Evolutionary conservation across 2,329 filamentous ascomycete species (phyloP).

Genomic region (Ramichloridium luteum): DNA sequence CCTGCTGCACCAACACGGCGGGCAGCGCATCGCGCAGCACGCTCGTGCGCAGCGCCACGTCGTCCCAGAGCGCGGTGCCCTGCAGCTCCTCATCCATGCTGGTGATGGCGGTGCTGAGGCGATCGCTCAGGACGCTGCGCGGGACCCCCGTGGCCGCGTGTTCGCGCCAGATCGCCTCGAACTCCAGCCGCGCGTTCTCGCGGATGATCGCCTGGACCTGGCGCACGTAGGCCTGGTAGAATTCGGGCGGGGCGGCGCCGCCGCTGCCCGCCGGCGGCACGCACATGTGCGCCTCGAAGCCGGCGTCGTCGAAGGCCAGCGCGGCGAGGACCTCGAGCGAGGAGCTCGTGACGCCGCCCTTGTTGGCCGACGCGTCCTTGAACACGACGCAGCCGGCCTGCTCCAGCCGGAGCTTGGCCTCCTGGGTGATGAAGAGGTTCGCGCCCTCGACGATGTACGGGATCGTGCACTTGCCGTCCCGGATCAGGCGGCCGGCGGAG

Average conservation of each 20-base stretch:
- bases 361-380: conserved; percentile 98
- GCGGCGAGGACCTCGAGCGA: conserved; percentile 92
- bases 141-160: conserved; percentile 67
- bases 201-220: conserved; percentile 84
- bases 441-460: conserved; percentile 97
- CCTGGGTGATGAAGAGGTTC: conserved; percentile 97
- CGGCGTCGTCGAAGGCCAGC: conserved; percentile 80
- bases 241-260: conserved; percentile 66
- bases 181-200: conserved; percentile 84
- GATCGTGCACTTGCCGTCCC: conserved; percentile 71
- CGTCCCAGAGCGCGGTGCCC: conserved; percentile 80
- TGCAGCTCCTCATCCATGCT: conserved; percentile 93
- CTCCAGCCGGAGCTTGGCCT: conserved; percentile 89
- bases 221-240: conserved; percentile 88
- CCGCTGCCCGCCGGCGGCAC: too few relatives aligned
- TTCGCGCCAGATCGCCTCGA: conserved; percentile 97
- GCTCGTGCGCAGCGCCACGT: conserved; percentile 61
- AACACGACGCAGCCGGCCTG: conserved; percentile 88
- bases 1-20: conserved; percentile 69
- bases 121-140: conserved; percentile 81
- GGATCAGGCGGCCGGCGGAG: conserved; percentile 73
- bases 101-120: conserved; percentile 85
- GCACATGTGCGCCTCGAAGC: conserved; percentile 92
- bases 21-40: conserved; percentile 81
- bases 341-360: conserved; percentile 94